Conservation (phyloP, 345 rosid genomes). For the Capsella bursapastoris region DNA sequence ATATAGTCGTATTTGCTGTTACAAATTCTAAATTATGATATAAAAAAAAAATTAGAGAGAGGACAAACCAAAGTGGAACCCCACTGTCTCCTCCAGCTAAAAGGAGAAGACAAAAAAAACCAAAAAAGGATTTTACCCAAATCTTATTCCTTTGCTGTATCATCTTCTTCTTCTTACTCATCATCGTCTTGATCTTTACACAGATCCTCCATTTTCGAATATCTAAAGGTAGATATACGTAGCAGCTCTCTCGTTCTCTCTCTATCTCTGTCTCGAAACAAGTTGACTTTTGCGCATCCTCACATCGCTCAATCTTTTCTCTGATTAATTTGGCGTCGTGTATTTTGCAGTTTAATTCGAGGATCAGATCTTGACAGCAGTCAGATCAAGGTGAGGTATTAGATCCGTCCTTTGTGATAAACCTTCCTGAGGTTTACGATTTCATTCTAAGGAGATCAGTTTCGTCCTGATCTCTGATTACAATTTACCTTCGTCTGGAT, state of each 20-base stretch:
- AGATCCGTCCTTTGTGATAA: conserved; percentile 6
- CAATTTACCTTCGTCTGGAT: neutral
- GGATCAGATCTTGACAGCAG: conserved; percentile 36
- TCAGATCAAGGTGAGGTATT: conserved; percentile 33
- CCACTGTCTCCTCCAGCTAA: conserved; percentile 39
- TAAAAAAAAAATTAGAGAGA: conserved; percentile 16
- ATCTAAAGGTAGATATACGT: neutral
- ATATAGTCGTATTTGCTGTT: conserved; percentile 5
- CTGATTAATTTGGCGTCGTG: neutral
- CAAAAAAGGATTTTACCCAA: conserved; percentile 17
- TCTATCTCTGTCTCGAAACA: conserved; percentile 1
- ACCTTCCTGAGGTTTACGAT: conserved; percentile 2
- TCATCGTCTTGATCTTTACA: conserved; percentile 26
- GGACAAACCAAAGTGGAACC: conserved; percentile 43
- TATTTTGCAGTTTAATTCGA: conserved; percentile 28
- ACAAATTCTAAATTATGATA: conserved; percentile 7
- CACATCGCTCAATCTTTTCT: neutral
- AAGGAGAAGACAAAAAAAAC: conserved; percentile 6
- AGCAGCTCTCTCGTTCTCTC: conserved; percentile 17
- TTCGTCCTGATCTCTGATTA: conserved; percentile 7
- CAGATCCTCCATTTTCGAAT: conserved; percentile 30
- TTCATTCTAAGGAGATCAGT: conserved; percentile 6
- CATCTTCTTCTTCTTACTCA: conserved; percentile 1
- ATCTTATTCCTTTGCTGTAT: conserved; percentile 13
- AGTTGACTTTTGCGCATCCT: conserved; percentile 7